A percentile compares a stretch with the other conserved stretches of the same genome.
phyloP scores from a whole-genome alignment of 106 monocot genomes.

The Dioscorea alata region DNA sequence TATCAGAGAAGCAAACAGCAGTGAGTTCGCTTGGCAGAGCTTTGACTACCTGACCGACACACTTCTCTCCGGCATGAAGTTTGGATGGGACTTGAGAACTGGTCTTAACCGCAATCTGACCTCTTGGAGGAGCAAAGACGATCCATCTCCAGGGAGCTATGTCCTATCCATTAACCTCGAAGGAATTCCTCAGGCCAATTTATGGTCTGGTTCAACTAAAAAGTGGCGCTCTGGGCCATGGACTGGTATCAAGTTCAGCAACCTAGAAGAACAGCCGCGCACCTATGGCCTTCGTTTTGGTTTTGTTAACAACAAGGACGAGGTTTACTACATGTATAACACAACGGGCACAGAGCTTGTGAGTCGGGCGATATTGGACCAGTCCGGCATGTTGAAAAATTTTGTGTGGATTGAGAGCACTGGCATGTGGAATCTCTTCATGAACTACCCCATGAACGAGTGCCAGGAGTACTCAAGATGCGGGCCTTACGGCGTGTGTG shows the following conservation, averaged over 20 bases:
- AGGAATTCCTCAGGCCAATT: slow-evolving; percentile 18
- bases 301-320: not conserved
- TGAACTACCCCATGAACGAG: slow-evolving; percentile 15
- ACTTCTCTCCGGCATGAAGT: slow-evolving; percentile 33
- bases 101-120: slow-evolving; percentile 17
- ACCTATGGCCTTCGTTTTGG: not conserved
- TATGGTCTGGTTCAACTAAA: slow-evolving; percentile 11
- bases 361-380: slow-evolving; percentile 11
- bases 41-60: slow-evolving; percentile 12
- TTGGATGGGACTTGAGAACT: slow-evolving; percentile 16
- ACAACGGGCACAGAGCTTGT: not conserved
- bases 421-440: slow-evolving; percentile 24
- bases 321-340: not conserved
- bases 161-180: slow-evolving; percentile 21
- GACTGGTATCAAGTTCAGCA: slow-evolving; percentile 28
- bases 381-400: slow-evolving; percentile 6
- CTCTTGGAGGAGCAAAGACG: slow-evolving; percentile 35
- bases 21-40: slow-evolving; percentile 3
- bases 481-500: slow-evolving; percentile 42
- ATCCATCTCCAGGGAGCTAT: slow-evolving; percentile 41
- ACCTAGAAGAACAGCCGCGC: not conserved
- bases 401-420: slow-evolving; percentile 18
- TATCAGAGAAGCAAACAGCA: slow-evolving; percentile 42
- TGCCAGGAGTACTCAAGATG: slow-evolving; percentile 30
- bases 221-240: slow-evolving; percentile 42